These are phyloP conservation scores for Escovopsis weberi DNA, from an alignment of 2,329 filamentous ascomycete genomes.

Conservation along the genomic window DNA sequence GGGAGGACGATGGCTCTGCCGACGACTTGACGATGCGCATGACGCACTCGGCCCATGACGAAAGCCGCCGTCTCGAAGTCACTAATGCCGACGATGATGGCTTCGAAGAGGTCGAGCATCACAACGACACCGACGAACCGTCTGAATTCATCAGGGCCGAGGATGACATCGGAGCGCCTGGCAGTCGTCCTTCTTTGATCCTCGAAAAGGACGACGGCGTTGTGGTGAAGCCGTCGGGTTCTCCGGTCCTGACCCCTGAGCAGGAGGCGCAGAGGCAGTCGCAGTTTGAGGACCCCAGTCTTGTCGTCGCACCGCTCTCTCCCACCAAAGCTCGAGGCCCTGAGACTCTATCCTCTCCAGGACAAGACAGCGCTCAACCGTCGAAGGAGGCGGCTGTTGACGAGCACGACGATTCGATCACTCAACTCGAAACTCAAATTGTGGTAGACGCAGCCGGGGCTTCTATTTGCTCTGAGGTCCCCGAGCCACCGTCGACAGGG, in stretches of 20 bases:
- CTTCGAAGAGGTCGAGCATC: slow-evolving; percentile 73
- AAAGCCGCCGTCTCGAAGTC: slow-evolving; percentile 60
- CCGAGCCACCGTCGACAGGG: background rate
- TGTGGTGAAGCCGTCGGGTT: slow-evolving; percentile 63
- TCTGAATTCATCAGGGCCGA: slow-evolving; percentile 52
- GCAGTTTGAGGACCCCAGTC: slow-evolving; percentile 39
- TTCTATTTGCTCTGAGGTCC: background rate
- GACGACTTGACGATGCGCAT: slow-evolving; percentile 51
- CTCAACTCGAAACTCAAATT: background rate
- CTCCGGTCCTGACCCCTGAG: slow-evolving; percentile 47
- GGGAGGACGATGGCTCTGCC: slow-evolving; percentile 23
- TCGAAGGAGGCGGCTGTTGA: background rate
- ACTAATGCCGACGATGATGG: slow-evolving; percentile 77
- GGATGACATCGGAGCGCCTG: slow-evolving; percentile 28
- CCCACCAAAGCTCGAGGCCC: slow-evolving; percentile 26
- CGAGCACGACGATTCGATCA: slow-evolving; percentile 4
- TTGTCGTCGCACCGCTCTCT: slow-evolving; percentile 43
- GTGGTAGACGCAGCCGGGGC: background rate
- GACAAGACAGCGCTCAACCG: background rate
- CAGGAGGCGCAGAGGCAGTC: slow-evolving; percentile 39
- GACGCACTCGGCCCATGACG: slow-evolving; percentile 34
- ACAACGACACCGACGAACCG: slow-evolving; percentile 58
- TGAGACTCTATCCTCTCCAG: background rate
- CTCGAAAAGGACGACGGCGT: slow-evolving; percentile 56
- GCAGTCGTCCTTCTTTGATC: slow-evolving; percentile 16